These are phyloP conservation scores for Margaritispora aquatica DNA, from an alignment of 495 filamentous ascomycete species.

Conservation along the genomic window DNA sequence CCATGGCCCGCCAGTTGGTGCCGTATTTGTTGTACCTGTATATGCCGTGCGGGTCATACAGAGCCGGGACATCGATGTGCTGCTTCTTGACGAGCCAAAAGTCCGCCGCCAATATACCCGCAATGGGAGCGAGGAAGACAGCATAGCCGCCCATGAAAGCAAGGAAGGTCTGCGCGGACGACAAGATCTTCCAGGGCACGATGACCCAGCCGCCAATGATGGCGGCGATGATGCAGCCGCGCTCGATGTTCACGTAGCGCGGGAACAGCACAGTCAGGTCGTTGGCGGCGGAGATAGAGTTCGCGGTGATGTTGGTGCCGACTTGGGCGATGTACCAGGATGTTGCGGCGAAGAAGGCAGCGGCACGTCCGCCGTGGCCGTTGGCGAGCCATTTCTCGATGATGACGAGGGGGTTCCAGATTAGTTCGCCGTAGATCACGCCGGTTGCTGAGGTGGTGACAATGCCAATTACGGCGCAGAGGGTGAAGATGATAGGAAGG, in stretches of 20 bases:
- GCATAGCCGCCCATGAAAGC: constrained; percentile 57
- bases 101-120: constrained; percentile 59
- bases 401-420: constrained; percentile 84
- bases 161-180: constrained; percentile 48
- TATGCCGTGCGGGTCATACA: constrained; percentile 48
- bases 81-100: constrained; percentile 61
- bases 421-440: constrained; percentile 51
- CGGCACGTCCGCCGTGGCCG: constrained; percentile 55
- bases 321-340: constrained; percentile 46
- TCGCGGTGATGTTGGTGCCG: constrained; percentile 56
- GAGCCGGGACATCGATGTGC: constrained; percentile 51
- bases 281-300: constrained; percentile 51
- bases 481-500: constrained; percentile 54
- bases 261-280: constrained; percentile 54
- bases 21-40: constrained; percentile 46
- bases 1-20: constrained; percentile 59
- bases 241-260: constrained; percentile 50
- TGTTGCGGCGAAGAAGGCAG: constrained; percentile 52
- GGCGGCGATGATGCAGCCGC: constrained; percentile 48
- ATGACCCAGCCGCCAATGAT: constrained; percentile 48
- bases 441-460: constrained; percentile 45
- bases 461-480: constrained; percentile 44
- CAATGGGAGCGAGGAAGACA: constrained; percentile 65
- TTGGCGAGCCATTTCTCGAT: constrained; percentile 62
- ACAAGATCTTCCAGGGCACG: constrained; percentile 59